phyloP scores from a whole-genome alignment of 1,139 yeast genomes.

The Nakaseomyces glabratus region DNA sequence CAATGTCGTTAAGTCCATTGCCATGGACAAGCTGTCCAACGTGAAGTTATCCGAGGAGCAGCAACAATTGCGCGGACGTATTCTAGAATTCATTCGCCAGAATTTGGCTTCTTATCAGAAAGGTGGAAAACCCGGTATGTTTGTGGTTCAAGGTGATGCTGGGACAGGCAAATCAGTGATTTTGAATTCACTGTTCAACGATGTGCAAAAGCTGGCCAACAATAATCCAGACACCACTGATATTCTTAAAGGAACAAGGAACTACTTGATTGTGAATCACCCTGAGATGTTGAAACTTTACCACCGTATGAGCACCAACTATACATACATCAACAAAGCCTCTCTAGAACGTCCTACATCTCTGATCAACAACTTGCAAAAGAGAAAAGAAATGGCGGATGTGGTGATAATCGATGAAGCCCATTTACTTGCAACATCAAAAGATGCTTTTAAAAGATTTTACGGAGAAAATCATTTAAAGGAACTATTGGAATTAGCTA shows the following conservation, averaged over 20 bases:
- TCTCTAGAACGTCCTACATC: slow-evolving; percentile 38
- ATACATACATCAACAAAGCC: slow-evolving; percentile 30
- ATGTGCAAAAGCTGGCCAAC: slow-evolving; percentile 29
- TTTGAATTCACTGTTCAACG: slow-evolving; percentile 69
- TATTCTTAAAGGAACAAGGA: slow-evolving; percentile 25
- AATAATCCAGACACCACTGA: slow-evolving; percentile 12
- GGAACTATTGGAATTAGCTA: slow-evolving; percentile 32
- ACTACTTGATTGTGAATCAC: slow-evolving; percentile 36
- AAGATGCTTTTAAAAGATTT: slow-evolving; percentile 36
- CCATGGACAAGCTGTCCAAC: slow-evolving; percentile 31
- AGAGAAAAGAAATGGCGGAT: slow-evolving; percentile 25
- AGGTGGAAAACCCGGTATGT: slow-evolving; percentile 28
- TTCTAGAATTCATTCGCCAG: slow-evolving; percentile 27
- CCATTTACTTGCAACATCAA: slow-evolving; percentile 35
- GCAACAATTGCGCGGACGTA: slow-evolving; percentile 21
- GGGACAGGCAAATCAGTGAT: slow-evolving; percentile 55
- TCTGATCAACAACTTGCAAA: slow-evolving; percentile 30
- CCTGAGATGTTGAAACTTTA: slow-evolving; percentile 39
- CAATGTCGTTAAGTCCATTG: slow-evolving; percentile 16
- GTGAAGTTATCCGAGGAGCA: slow-evolving; percentile 34
- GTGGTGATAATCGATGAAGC: slow-evolving; percentile 37
- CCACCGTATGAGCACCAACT: slow-evolving; percentile 32
- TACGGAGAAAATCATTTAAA: slow-evolving; percentile 35
- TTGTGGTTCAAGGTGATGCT: slow-evolving; percentile 43
- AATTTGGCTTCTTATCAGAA: slow-evolving; percentile 17